phyloP scores from a whole-genome alignment of 176 grass and related monocot genomes.

The Zea mays region Zm-B73-REFERENCE-NAM-5.0 NC_050105.1:118762501-118763000 shows the following conservation, averaged over 20 bases:
- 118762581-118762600: slow-evolving; percentile 23
- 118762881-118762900: slow-evolving; percentile 80
- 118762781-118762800: slow-evolving; percentile 87
- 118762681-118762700: slow-evolving; percentile 50
- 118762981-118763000: slow-evolving; percentile 69
- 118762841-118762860: slow-evolving; percentile 83
- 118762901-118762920: slow-evolving; percentile 76
- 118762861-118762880: slow-evolving; percentile 57
- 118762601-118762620: slow-evolving; percentile 19
- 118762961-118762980: slow-evolving; percentile 64
- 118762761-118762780: slow-evolving; percentile 70
- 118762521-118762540: too few relatives aligned
- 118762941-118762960: slow-evolving; percentile 73
- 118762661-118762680: slow-evolving; percentile 26
- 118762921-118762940: slow-evolving; percentile 87
- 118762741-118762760: slow-evolving; percentile 57
- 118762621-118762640: slow-evolving; percentile 8
- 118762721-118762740: slow-evolving; percentile 66
- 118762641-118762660: neutral
- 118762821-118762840: slow-evolving; percentile 88
- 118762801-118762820: slow-evolving; percentile 97
- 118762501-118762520: neutral
- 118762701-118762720: slow-evolving; percentile 79
- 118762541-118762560: neutral
- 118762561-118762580: slow-evolving; percentile 30